Base-by-base conservation (phyloP, 2,329 filamentous ascomycete species). In the Orbilia brochopaga region DNA sequence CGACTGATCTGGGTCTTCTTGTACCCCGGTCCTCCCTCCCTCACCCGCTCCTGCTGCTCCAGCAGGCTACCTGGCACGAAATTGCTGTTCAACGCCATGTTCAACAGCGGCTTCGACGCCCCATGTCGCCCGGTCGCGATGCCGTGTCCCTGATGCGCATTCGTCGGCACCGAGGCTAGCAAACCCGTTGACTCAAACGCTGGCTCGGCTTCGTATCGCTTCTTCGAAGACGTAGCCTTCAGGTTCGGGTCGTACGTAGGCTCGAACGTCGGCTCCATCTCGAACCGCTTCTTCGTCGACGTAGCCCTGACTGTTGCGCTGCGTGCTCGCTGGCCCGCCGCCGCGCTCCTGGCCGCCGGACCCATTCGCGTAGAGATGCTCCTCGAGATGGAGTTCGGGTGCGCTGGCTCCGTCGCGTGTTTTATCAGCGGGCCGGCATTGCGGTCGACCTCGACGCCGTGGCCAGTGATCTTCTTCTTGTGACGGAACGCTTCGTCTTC, bases 11-110 rank as follows among this genome's bases (percentile, higher is more conserved):
- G 46, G 8, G 59, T 46, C 59, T 70, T 70, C 42, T 64, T 70
- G 19, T 70, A 70, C 15, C 11, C 19, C 15, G 66, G 66, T 1
- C 66, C 66, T 11, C 66, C 66, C 30, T 70, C 66, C 24, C 40
- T 53, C 7, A 64, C 59, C 59, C 59, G 63, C 54, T 70, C 66
- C n/a, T 70, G 66, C 66, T 70, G 59, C 60, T 70, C 66, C 59
- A 70, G 55, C 30, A 70, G 50, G 56, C 66, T 70, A 11, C 66
- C 66, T 1, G 66, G 66, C 32, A 55, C 66, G 52, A 58, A 70
- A 27, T 64, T 54, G 10, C 66, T 70, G n/a, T 70, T 70, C 54
- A 70, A 35, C n/a, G 53, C 13, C 66, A 70, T 70, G 19, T 70
- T 64, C 54, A 70, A 23, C 59, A 70, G 50, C 40, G 66, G 66